These are phyloP conservation scores for Phytophthora sp. DNA, from an alignment of 352 stramenopile genomes.

Conservation along the genomic window DNA sequence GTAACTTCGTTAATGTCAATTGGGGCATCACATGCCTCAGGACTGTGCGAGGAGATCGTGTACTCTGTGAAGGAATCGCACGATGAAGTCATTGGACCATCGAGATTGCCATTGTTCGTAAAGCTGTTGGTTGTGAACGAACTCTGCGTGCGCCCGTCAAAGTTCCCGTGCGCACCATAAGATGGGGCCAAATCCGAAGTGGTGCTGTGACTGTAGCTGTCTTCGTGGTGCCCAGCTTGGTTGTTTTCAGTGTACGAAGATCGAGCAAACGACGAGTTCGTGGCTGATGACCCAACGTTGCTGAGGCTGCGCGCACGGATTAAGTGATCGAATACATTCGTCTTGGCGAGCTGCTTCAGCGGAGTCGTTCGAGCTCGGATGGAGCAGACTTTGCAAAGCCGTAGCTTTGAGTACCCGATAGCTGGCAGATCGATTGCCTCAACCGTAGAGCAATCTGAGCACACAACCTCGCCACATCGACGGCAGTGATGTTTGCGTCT, in stretches of 20 bases:
- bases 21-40: slow-evolving; percentile 4
- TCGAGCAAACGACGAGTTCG: slow-evolving; percentile 43
- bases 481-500: slow-evolving; percentile 84
- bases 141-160: slow-evolving; percentile 26
- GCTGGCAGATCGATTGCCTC: slow-evolving; percentile 73
- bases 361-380: slow-evolving; percentile 77
- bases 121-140: slow-evolving; percentile 17
- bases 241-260: slow-evolving; percentile 61
- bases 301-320: slow-evolving; percentile 63
- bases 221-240: slow-evolving; percentile 21
- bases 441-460: slow-evolving; percentile 79
- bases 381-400: slow-evolving; percentile 83
- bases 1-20: slow-evolving; percentile 39
- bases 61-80: slow-evolving; percentile 34
- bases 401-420: slow-evolving; percentile 81
- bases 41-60: slow-evolving; percentile 10
- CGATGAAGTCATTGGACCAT: slow-evolving; percentile 9
- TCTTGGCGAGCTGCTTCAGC: slow-evolving; percentile 57
- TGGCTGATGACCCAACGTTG: slow-evolving; percentile 41
- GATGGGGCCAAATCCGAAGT: slow-evolving; percentile 23
- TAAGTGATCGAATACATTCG: slow-evolving; percentile 72
- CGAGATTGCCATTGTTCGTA: slow-evolving; percentile 25
- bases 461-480: slow-evolving; percentile 82
- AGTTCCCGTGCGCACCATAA: neutral
- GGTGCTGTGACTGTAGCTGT: slow-evolving; percentile 33